Evolutionary conservation across 768 basidiomycete genomes (phyloP).

Genomic region (Boletus barrowsii): DNA sequence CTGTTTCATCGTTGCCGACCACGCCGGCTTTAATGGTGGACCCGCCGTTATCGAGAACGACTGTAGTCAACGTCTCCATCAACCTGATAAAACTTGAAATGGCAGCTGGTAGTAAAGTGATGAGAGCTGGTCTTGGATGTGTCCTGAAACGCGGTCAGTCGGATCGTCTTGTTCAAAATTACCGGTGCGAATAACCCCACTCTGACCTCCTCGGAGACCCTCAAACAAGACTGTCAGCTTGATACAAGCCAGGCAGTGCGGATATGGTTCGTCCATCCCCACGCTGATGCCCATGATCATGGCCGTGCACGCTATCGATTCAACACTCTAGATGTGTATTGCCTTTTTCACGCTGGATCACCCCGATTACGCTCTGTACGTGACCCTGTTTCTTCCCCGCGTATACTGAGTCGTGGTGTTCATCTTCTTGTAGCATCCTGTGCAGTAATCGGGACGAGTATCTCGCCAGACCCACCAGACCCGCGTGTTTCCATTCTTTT

Average conservation of each 20-base stretch:
- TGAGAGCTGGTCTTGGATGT: too few species aligned
- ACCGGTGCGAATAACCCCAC: too few species aligned
- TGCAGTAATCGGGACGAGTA: constrained; percentile 78
- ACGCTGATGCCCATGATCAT: neutral
- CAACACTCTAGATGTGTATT: constrained; percentile 59
- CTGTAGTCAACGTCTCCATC: constrained; percentile 32
- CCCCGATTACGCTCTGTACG: constrained; percentile 74
- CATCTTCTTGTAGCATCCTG: constrained; percentile 56
- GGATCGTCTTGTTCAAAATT: too few species aligned
- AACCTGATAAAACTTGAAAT: neutral
- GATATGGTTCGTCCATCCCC: neutral
- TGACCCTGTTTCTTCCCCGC: neutral
- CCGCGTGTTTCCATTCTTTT: constrained; percentile 70
- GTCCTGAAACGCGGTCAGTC: constrained; percentile 1
- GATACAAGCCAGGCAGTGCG: neutral
- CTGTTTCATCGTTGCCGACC: constrained; percentile 31
- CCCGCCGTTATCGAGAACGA: constrained; percentile 88
- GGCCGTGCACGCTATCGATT: neutral
- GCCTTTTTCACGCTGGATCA: constrained; percentile 75
- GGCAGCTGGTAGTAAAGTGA: too few species aligned
- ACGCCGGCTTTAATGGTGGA: constrained; percentile 76
- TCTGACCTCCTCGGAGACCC: neutral
- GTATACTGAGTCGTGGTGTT: too few species aligned
- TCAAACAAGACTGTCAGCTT: neutral
- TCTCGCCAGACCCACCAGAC: constrained; percentile 60